Conservation (phyloP, 768 basidiomycete species). For the Grammothele lineata region DNA sequence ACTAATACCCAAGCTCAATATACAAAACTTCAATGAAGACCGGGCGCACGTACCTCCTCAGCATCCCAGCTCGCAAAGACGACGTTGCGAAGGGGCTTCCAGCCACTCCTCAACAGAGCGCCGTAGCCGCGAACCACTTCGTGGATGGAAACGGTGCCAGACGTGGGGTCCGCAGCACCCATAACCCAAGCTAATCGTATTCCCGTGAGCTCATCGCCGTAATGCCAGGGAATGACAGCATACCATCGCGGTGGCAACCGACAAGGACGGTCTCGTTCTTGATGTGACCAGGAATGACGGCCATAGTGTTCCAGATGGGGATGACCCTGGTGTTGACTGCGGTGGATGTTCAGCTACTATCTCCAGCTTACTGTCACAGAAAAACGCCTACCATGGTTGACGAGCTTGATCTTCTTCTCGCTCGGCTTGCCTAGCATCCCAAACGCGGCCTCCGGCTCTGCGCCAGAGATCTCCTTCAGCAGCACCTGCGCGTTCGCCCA, state of each 20-base stretch:
- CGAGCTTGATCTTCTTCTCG: conserved; percentile 43
- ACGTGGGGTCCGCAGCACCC: conserved; percentile 76
- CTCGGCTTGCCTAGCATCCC: conserved; percentile 49
- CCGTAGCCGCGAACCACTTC: conserved; percentile 79
- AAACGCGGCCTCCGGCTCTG: conserved; percentile 37
- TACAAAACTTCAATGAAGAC: neutral
- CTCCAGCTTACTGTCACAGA: neutral
- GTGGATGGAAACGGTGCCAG: conserved; percentile 74
- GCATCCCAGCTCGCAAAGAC: conserved; percentile 80
- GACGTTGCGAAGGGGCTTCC: conserved; percentile 81
- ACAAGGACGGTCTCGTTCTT: conserved; percentile 84
- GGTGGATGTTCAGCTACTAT: conserved; percentile 23
- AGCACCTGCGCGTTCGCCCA: conserved; percentile 75
- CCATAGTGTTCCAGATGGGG: conserved; percentile 90
- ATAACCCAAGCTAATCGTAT: conserved; percentile 55
- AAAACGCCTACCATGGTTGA: conserved; percentile 46
- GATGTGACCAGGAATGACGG: conserved; percentile 76
- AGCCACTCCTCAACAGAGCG: conserved; percentile 59
- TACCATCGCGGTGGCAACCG: conserved; percentile 88
- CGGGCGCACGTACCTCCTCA: conserved; percentile 37
- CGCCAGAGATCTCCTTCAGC: conserved; percentile 42
- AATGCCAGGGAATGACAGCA: neutral
- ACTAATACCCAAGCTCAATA: conserved; percentile 19
- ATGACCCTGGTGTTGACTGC: conserved; percentile 73
- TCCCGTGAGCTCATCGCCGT: too few species aligned